Evolutionary conservation across 2,329 filamentous ascomycete species (phyloP).

Genomic region (Aspergillus sp.): DNA sequence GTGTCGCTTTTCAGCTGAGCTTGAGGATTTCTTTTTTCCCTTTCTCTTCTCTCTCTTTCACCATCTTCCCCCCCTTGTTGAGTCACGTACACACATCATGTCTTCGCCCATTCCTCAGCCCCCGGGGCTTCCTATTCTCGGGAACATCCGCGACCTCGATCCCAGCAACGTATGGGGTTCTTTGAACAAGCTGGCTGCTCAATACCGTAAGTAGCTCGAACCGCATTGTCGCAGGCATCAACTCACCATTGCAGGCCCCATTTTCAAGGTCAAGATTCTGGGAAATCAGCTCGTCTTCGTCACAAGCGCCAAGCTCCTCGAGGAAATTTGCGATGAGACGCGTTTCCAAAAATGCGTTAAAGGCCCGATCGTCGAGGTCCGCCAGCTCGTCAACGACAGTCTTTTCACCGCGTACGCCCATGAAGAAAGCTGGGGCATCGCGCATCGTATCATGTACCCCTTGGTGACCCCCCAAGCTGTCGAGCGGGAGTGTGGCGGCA

Average conservation of each 20-base stretch:
- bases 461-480: slow-evolving; percentile 40
- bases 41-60: not conserved
- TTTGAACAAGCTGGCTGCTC: slow-evolving; percentile 44
- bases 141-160: slow-evolving; percentile 49
- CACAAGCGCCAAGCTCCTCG: slow-evolving; percentile 51
- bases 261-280: slow-evolving; percentile 54
- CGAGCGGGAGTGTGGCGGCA: slow-evolving; percentile 41
- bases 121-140: slow-evolving; percentile 46
- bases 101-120: slow-evolving; percentile 49
- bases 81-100: slow-evolving; percentile 22
- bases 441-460: slow-evolving; percentile 48
- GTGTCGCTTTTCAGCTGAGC: too few species aligned
- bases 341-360: slow-evolving; percentile 55
- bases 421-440: slow-evolving; percentile 60
- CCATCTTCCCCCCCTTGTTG: not conserved
- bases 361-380: slow-evolving; percentile 49
- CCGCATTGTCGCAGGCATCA: not conserved
- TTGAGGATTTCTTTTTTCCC: not conserved
- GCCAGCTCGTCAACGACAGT: slow-evolving; percentile 60
- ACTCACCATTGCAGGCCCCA: slow-evolving; percentile 43
- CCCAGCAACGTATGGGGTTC: slow-evolving; percentile 48
- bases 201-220: slow-evolving; percentile 37
- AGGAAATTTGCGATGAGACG: slow-evolving; percentile 63
- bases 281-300: slow-evolving; percentile 46
- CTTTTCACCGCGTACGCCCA: slow-evolving; percentile 56